Evolutionary conservation across 441 rosid species (phyloP).

Genomic region (Populus hybrid): DNA sequence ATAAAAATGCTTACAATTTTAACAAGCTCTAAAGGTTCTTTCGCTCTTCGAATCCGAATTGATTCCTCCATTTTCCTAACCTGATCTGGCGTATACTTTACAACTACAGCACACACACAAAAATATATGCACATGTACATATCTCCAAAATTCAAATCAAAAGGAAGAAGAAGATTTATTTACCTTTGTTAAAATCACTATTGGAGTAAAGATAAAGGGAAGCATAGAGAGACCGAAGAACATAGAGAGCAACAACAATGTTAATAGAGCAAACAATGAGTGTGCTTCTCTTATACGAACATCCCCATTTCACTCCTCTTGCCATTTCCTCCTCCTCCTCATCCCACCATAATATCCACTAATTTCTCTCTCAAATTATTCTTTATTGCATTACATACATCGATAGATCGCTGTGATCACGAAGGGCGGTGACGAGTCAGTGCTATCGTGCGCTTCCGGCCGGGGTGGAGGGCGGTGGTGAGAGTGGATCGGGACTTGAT

Average conservation of each 20-base stretch:
- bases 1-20: conserved; percentile 44
- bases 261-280: conserved; percentile 75
- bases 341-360: conserved; percentile 59
- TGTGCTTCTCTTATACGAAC: conserved; percentile 82
- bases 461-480: neutral
- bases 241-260: conserved; percentile 85
- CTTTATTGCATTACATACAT: neutral
- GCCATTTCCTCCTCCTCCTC: conserved; percentile 47
- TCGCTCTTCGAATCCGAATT: conserved; percentile 70
- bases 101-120: conserved; percentile 38
- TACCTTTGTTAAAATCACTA: conserved; percentile 36
- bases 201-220: conserved; percentile 72
- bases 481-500: neutral
- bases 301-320: conserved; percentile 45
- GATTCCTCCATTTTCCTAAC: conserved; percentile 90
- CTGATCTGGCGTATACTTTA: conserved; percentile 76
- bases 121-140: neutral
- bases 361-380: conserved; percentile 6
- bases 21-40: conserved; percentile 58
- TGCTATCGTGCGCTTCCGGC: conserved; percentile 13
- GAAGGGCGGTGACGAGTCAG: no score
- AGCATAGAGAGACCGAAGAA: conserved; percentile 76
- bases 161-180: neutral
- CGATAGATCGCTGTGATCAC: neutral
- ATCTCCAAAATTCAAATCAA: neutral